Evolutionary conservation across 768 basidiomycete species (phyloP), one percentile per base, ranked within the genome.

Genomic region (Auricularia auricula-judae): DNA sequence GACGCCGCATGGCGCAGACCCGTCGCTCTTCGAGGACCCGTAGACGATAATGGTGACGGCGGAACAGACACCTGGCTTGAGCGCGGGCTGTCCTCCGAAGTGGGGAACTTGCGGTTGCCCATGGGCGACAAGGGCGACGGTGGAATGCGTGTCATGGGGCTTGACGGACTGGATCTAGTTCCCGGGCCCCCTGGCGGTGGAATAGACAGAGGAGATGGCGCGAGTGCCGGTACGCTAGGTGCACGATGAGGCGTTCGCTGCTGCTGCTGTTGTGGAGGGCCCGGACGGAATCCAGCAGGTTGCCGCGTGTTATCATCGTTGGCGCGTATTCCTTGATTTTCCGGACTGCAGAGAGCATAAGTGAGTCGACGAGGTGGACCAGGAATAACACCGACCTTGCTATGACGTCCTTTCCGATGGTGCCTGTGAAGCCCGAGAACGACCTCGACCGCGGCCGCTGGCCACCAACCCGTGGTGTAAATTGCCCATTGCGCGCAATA

Each of bases 381-480:
- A 51, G 47, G 18, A 16, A 18, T 18, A 2, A 5, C 47, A 18
- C 47, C 5, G 21, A 51, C 47, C 47, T 21, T 51, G 47, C 18
- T 18, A 51, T 51, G 47, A 5, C 47, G 12, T 60, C 35, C 56
- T 62, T 64, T 23, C 60, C 66, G 14, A 59, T 66, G 39, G 58
- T 64, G 29, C 60, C 66, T 3, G 66, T 43, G 43, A 90, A 86
- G 2, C 83, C 86, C 8, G 89, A 91, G 70, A 92, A 92, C 23
- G 88, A 90, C 61, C 89, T 73, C 3, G 90, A 91, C 4, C 82
- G 74, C 14, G 81, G 82, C 4, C 90, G 75, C 8, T 76, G 68
- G 2, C 77, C 77, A 5, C 79, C 77, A 8, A 76, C 77, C 64
- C 80, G 80, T 0, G 89, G 88, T 64, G 83, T 78, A 69, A 91